These are phyloP conservation scores for Xylaria venustula DNA, from an alignment of 495 filamentous ascomycete genomes.

Conservation along the genomic window DNA sequence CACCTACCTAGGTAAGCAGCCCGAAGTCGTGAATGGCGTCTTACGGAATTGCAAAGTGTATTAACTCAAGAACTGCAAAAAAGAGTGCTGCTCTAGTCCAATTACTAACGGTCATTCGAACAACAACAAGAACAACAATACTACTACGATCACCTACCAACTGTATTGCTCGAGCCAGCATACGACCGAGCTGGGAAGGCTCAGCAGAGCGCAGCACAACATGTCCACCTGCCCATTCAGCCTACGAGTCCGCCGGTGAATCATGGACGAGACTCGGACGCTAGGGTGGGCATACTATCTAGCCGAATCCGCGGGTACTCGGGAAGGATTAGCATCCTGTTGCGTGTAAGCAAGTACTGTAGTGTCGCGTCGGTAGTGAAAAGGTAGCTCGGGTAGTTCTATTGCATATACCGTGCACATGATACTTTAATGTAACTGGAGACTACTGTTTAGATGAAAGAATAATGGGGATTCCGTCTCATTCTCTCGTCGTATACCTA, in stretches of 20 bases:
- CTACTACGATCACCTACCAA: too few species aligned
- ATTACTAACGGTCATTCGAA: background rate
- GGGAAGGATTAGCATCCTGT: slow-evolving; percentile 7
- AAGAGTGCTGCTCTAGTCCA: background rate
- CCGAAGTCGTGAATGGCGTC: background rate
- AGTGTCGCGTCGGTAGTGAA: too few species aligned
- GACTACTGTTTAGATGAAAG: too few species aligned
- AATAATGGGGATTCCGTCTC: too few species aligned
- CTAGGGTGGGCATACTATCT: background rate
- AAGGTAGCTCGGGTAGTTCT: too few species aligned
- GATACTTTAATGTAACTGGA: too few species aligned
- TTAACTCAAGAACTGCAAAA: background rate
- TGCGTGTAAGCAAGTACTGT: background rate
- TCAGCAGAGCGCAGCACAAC: background rate
- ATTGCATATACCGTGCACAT: too few species aligned
- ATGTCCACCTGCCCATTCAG: background rate
- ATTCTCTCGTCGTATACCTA: too few species aligned
- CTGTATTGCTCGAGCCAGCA: background rate
- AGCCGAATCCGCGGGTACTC: background rate
- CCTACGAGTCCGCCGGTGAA: slow-evolving; percentile 1
- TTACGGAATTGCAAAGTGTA: background rate
- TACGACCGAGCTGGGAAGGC: too few species aligned
- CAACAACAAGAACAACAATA: too few species aligned
- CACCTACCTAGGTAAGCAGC: too few species aligned
- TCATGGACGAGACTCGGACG: background rate